Conservation (phyloP, 2,329 filamentous ascomycete species). For the Penicillium sp. region DNA sequence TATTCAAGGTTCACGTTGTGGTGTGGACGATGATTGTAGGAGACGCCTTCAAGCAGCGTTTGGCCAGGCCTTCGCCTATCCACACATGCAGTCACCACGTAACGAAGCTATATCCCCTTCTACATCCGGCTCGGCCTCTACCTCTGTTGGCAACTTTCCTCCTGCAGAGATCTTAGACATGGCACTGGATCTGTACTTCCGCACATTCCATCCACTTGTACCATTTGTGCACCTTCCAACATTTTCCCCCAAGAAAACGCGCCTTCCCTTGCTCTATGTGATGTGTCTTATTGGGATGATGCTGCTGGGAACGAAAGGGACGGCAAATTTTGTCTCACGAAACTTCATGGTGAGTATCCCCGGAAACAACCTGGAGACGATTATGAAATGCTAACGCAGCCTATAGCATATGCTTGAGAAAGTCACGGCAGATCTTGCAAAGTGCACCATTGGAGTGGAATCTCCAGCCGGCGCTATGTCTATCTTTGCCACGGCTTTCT, state of each 20-base stretch:
- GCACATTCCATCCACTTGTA: conserved; percentile 55
- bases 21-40: conserved; percentile 47
- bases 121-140: conserved; percentile 24
- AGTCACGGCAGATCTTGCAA: conserved; percentile 47
- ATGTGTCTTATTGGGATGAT: conserved; percentile 59
- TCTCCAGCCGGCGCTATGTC: conserved; percentile 48
- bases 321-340: conserved; percentile 52
- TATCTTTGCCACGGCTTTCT: conserved; percentile 50
- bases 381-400: conserved; percentile 9
- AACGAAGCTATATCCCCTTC: conserved; percentile 22
- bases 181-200: conserved; percentile 56
- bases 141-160: conserved; percentile 44
- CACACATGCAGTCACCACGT: conserved; percentile 21
- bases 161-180: conserved; percentile 58
- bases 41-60: conserved; percentile 43
- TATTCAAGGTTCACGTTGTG: conserved; percentile 37
- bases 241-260: conserved; percentile 53
- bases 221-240: conserved; percentile 58
- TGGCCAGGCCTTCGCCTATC: conserved; percentile 26
- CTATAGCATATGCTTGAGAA: conserved; percentile 39
- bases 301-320: conserved; percentile 55
- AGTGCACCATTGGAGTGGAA: conserved; percentile 43
- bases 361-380: not conserved
- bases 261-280: conserved; percentile 50
- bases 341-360: conserved; percentile 44